Evolutionary conservation across 345 rosid genomes (phyloP).

Genomic region (Linum usitatissimum): DNA sequence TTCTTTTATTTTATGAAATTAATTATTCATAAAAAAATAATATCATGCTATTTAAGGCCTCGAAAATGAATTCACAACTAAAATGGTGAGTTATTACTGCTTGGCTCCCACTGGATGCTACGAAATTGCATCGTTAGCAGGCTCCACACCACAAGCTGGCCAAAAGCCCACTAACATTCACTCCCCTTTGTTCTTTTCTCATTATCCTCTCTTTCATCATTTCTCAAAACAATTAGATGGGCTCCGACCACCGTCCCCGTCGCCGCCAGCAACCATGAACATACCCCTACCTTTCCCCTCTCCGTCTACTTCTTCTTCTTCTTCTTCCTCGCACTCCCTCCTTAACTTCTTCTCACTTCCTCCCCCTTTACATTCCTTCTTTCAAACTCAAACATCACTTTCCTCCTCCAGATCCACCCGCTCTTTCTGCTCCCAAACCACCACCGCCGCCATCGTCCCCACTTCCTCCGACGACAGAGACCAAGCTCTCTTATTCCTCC

Average conservation of each 20-base stretch:
- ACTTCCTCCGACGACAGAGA: slow-evolving; percentile 28
- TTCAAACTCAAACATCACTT: slow-evolving; percentile 21
- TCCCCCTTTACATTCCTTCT: not conserved
- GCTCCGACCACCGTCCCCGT: slow-evolving; percentile 1
- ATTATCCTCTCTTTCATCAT: not conserved
- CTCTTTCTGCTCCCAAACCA: slow-evolving; percentile 21
- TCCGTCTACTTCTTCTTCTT: slow-evolving; percentile 23
- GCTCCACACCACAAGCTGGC: not conserved
- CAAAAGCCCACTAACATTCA: not conserved
- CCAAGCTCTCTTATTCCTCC: slow-evolving; percentile 56
- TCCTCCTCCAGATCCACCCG: slow-evolving; percentile 17
- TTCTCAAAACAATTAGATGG: not conserved
- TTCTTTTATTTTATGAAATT: too few species aligned
- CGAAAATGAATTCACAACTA: too few species aligned
- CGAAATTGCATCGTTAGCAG: not conserved
- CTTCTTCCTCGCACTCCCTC: not conserved
- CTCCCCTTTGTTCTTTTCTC: not conserved
- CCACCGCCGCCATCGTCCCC: slow-evolving; percentile 22
- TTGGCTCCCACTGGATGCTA: too few species aligned
- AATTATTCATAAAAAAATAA: too few species aligned
- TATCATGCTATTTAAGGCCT: too few species aligned
- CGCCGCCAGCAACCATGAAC: slow-evolving; percentile 38
- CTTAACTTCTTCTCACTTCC: slow-evolving; percentile 10
- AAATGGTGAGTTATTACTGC: too few species aligned
- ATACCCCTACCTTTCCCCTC: slow-evolving; percentile 24